These are phyloP conservation scores for Polyplosphaeria fusca DNA, from an alignment of 495 filamentous ascomycete genomes.

Conservation along the genomic window DNA sequence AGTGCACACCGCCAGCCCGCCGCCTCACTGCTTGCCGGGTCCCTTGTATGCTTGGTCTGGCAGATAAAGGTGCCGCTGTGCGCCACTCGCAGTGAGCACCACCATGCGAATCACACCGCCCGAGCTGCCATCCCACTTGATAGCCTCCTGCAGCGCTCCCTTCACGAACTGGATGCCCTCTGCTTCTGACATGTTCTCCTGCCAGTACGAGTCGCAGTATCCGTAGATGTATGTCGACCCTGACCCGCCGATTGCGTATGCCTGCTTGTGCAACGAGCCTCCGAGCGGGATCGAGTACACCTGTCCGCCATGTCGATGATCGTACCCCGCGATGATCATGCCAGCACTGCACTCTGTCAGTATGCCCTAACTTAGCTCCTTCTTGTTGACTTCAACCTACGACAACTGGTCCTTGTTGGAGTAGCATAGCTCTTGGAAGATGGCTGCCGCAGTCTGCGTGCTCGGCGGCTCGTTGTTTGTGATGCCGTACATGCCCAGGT, in stretches of 20 bases:
- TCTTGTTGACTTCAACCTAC: constrained; percentile 50
- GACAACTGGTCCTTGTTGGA: constrained; percentile 89
- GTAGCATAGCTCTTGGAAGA: constrained; percentile 98
- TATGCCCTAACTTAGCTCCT: too few species aligned
- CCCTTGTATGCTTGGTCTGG: constrained; percentile 80
- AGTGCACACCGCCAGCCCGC: too few species aligned
- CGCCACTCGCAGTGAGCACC: constrained; percentile 84
- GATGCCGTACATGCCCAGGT: constrained; percentile 88
- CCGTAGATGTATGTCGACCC: constrained; percentile 99
- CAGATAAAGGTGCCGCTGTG: constrained; percentile 82
- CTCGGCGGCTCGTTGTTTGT: constrained; percentile 82
- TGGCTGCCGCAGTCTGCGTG: constrained; percentile 86
- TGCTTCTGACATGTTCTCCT: constrained; percentile 87
- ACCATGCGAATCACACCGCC: constrained; percentile 98
- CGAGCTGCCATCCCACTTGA: constrained; percentile 99
- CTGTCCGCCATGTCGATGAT: constrained; percentile 87
- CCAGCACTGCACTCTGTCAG: constrained; percentile 63
- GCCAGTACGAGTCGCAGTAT: constrained; percentile 96
- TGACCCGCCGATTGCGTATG: constrained; percentile 93
- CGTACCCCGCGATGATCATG: constrained; percentile 96
- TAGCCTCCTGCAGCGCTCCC: constrained; percentile 81
- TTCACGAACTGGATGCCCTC: constrained; percentile 95
- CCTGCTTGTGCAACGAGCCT: constrained; percentile 94
- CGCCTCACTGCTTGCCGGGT: constrained; percentile 47
- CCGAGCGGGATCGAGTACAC: constrained; percentile 96